Evolutionary conservation across 2,329 filamentous ascomycete species (phyloP).

Genomic region (Rosellinia necatrix): DNA sequence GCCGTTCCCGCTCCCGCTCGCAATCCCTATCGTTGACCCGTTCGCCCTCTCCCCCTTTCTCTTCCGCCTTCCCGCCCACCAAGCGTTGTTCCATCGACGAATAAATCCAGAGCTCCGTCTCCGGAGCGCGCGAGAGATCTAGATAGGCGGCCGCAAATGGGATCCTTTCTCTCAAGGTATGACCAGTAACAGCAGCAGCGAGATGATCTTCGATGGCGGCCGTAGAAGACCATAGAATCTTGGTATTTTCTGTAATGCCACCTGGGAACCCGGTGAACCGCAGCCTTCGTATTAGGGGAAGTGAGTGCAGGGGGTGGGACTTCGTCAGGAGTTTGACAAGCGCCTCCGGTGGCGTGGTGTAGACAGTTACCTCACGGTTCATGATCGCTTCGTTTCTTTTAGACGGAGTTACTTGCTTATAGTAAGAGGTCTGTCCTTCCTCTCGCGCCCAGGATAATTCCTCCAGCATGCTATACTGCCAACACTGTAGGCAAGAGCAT

Average conservation of each 20-base stretch:
- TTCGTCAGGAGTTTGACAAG: constrained; percentile 54
- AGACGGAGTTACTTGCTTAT: no score
- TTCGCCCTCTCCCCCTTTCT: neutral
- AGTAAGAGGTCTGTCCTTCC: no score
- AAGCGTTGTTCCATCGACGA: constrained; percentile 50
- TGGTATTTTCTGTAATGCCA: constrained; percentile 50
- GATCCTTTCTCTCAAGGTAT: neutral
- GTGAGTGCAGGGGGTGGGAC: constrained; percentile 59
- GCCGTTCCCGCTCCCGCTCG: neutral
- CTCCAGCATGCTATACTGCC: no score
- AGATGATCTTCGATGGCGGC: constrained; percentile 7
- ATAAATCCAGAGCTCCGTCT: constrained; percentile 70
- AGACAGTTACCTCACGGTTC: constrained; percentile 31
- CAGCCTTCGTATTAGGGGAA: constrained; percentile 66
- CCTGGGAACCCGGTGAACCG: constrained; percentile 56
- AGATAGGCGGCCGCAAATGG: constrained; percentile 63
- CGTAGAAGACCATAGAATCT: constrained; percentile 42
- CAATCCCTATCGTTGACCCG: no score
- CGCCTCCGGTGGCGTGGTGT: constrained; percentile 38
- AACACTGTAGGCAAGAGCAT: no score
- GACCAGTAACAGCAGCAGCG: neutral
- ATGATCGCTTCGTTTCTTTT: neutral
- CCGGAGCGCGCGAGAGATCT: constrained; percentile 63
- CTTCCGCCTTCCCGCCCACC: neutral
- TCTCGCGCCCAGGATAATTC: no score